Evolutionary conservation across 1,139 yeast species (phyloP), one percentile per base, ranked within the genome.

Genomic region (Kodamaea fungicola): DNA sequence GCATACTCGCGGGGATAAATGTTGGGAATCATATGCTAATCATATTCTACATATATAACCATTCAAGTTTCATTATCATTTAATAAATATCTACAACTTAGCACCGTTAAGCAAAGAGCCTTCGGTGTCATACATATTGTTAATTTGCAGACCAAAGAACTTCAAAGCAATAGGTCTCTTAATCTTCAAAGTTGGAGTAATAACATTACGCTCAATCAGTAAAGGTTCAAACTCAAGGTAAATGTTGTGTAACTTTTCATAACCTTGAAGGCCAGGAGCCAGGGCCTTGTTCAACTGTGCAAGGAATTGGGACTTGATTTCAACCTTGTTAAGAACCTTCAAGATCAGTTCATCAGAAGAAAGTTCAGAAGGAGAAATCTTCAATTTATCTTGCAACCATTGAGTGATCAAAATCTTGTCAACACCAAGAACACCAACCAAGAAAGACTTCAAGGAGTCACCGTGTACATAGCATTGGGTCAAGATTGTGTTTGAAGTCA

Each of bases 121-220:
- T 39, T 57, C 62, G 9, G 25, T 34, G 6, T 42, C 52, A 37
- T 54, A 57, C 57, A 57, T 44, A 10, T 39, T 38, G 13, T 45
- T 47, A 31, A 56, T 43, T 34, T 51, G 54, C 24, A 42, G 38
- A 31, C 38, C 42, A 36, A 55, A 57, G 39, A 41, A 53, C 43
- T 50, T 53, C 35, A 47, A 47, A 0, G 58, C 58, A 28, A 55
- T 41, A 2, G 62, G 60, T 29, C 62, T 47, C 44, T 52, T 51
- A 42, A 55, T 42, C 47, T 57, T 57, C 30, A 51, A 43, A 10
- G 62, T 57, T n/a, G 62, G 60, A 6, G 62, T 56, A 26, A 57
- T 40, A 23, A 54, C 48, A 28, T 54, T 51, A 23, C 57, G 36
- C 26, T 51, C 59, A 19, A 51, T 40, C 23, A 49, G 47, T 49